Evolutionary conservation across 2,329 filamentous ascomycete genomes (phyloP), one percentile per base, ranked within the genome.

Genomic region (Arthroderma uncinatum): DNA sequence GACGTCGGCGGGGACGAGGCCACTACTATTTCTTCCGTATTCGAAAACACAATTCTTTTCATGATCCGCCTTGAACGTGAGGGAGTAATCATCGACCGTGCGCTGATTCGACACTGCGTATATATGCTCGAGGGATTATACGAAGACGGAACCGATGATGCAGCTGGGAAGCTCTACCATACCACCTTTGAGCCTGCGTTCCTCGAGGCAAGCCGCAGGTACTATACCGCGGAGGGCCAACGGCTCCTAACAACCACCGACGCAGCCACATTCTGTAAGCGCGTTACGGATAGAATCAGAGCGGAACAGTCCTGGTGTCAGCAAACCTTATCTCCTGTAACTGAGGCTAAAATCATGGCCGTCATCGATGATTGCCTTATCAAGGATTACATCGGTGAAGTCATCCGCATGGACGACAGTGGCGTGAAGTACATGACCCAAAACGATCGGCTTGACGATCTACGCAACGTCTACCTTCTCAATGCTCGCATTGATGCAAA

Each of bases 61-160:
- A 88, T 96, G 72, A 87, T 98, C 62, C 83, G 87, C 60, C 90
- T 96, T 84, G 93, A 97, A 70, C 80, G 93, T 28, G 84, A 90
- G 58, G 93, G 92, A 28, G 90, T 96, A 64, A 81, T 89, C 12
- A 91, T 97, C 60, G 88, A 97, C 70, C 84, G 87, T 63, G 81
- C 82, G 36, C 77, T 95, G 3, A 82, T 97, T 63, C 86, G 89
- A 62, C 86, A 87, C 54, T 92, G 89, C 68, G 81, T 89, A 2
- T 84, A 87, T 64, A 96, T 98, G 90, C 79, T 98, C 4, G 92
- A 94, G 67, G 83, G 83, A 6, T 78, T 98, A 0, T 94, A 95
- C 68, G 87, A 95, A 69, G 85, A 84, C 0, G 82, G 90, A 57
- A 79, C 84, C 2, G 90, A 95, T 67, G 80, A 82, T 4, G 87